Percentiles rank a stretch among this genome's conserved stretches.
Evolutionary conservation across 177 flowering plant species (phyloP).

Genomic region (Vitis hybrid): DNA sequence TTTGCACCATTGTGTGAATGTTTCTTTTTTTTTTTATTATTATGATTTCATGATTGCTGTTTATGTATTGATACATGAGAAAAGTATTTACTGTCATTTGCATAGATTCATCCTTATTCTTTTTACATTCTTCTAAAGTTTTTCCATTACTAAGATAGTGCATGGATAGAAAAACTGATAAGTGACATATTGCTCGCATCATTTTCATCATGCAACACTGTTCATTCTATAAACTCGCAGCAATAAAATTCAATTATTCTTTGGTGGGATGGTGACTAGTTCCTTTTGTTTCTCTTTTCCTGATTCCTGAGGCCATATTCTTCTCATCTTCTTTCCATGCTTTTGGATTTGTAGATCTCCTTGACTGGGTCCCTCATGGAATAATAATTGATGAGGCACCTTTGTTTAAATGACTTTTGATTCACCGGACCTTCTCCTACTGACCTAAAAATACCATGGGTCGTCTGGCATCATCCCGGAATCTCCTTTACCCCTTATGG

Average conservation of each 20-base stretch:
- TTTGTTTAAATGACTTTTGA: conserved; percentile 50
- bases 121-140: neutral
- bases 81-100: neutral
- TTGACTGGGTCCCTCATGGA: conserved; percentile 42
- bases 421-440: conserved; percentile 67
- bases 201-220: conserved; percentile 16
- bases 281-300: conserved; percentile 48
- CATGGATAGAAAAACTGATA: neutral
- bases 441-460: conserved; percentile 31
- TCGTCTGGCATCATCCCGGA: conserved; percentile 63
- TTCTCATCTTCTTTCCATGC: conserved; percentile 47
- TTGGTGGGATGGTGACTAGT: conserved; percentile 53
- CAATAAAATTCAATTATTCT: conserved; percentile 13
- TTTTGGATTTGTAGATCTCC: conserved; percentile 53
- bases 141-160: neutral
- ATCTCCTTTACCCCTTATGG: conserved; percentile 70
- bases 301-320: conserved; percentile 66
- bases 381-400: conserved; percentile 58
- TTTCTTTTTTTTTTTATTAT: neutral
- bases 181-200: conserved; percentile 42
- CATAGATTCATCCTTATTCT: neutral
- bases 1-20: no score
- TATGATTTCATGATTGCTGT: neutral
- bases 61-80: neutral
- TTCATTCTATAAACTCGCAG: conserved; percentile 16